Conservation (phyloP, 495 filamentous ascomycete species). For the Lasiosphaeria hispida region DNA sequence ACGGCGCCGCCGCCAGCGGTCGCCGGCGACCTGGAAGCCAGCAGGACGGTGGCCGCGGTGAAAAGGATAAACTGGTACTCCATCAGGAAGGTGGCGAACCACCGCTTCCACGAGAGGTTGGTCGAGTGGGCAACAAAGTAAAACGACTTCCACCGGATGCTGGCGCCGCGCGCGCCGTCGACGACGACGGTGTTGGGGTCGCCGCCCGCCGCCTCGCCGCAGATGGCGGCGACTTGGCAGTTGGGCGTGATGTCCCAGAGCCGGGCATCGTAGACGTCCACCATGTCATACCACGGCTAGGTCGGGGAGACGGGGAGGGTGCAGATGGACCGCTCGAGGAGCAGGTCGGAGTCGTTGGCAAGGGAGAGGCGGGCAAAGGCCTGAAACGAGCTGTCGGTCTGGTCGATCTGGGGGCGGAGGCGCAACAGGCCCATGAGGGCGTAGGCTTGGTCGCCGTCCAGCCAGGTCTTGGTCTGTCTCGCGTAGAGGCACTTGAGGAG, state of each 20-base stretch:
- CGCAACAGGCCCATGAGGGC: constrained; percentile 45
- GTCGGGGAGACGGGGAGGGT: constrained; percentile 9
- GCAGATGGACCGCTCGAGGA: constrained; percentile 22
- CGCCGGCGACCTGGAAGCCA: background rate
- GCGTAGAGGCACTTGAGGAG: constrained; percentile 17
- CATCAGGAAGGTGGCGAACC: constrained; percentile 9
- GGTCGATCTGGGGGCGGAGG: constrained; percentile 32
- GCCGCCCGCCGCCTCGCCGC: background rate
- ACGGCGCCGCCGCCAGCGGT: constrained; percentile 3
- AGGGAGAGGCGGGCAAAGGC: constrained; percentile 41
- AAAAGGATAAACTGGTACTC: constrained; percentile 3
- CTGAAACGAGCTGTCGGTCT: constrained; percentile 41
- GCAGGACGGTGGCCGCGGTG: constrained; percentile 9
- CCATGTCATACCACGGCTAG: constrained; percentile 6
- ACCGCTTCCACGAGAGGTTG: constrained; percentile 7
- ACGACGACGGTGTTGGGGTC: constrained; percentile 19
- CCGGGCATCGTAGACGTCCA: constrained; percentile 12
- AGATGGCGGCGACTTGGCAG: constrained; percentile 19
- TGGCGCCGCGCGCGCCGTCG: constrained; percentile 23
- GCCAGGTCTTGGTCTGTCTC: background rate
- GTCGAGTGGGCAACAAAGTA: background rate
- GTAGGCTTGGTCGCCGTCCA: constrained; percentile 42
- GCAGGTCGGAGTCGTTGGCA: constrained; percentile 24
- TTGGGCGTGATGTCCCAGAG: constrained; percentile 18
- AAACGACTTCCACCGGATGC: constrained; percentile 19